These are phyloP conservation scores for Brassica cretica DNA, from an alignment of 345 rosid genomes.

Conservation along the genomic window DNA sequence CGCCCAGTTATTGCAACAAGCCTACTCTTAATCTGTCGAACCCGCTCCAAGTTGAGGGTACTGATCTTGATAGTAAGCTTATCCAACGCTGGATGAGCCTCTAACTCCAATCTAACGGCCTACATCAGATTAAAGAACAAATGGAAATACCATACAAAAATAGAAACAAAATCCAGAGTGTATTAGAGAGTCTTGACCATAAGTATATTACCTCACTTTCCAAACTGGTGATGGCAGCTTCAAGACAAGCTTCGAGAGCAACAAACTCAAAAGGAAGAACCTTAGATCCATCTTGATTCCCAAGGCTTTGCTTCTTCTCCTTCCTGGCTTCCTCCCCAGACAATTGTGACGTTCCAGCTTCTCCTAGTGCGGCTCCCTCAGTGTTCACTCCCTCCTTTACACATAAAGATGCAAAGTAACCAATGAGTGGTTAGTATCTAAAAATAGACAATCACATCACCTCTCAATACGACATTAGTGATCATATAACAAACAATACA, in stretches of 20 bases:
- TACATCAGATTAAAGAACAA: slow-evolving; percentile 17
- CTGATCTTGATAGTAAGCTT: slow-evolving; percentile 72
- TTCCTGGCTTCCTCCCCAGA: slow-evolving; percentile 43
- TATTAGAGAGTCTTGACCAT: neutral
- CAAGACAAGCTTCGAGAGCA: slow-evolving; percentile 80
- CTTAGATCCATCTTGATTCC: slow-evolving; percentile 53
- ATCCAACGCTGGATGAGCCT: slow-evolving; percentile 77
- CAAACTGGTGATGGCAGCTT: slow-evolving; percentile 63
- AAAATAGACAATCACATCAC: neutral
- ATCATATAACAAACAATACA: too few relatives aligned
- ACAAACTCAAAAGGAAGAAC: slow-evolving; percentile 63
- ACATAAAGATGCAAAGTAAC: slow-evolving; percentile 4
- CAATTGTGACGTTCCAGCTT: slow-evolving; percentile 37
- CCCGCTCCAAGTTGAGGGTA: slow-evolving; percentile 68
- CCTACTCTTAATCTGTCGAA: slow-evolving; percentile 70
- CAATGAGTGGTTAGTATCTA: neutral
- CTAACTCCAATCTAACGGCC: slow-evolving; percentile 63
- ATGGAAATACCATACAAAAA: neutral
- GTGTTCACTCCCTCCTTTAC: slow-evolving; percentile 55
- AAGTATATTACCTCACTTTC: slow-evolving; percentile 59
- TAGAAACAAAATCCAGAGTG: neutral
- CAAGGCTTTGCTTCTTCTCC: slow-evolving; percentile 44
- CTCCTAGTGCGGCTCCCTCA: slow-evolving; percentile 43
- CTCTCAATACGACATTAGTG: too few relatives aligned
- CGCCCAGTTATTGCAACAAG: slow-evolving; percentile 65